A percentile compares a stretch with the other conserved stretches of the same genome.
These are phyloP conservation scores for Phaeosphaeriaceae sp. DNA, from an alignment of 2,329 filamentous ascomycete species.

Conservation along the genomic window DNA sequence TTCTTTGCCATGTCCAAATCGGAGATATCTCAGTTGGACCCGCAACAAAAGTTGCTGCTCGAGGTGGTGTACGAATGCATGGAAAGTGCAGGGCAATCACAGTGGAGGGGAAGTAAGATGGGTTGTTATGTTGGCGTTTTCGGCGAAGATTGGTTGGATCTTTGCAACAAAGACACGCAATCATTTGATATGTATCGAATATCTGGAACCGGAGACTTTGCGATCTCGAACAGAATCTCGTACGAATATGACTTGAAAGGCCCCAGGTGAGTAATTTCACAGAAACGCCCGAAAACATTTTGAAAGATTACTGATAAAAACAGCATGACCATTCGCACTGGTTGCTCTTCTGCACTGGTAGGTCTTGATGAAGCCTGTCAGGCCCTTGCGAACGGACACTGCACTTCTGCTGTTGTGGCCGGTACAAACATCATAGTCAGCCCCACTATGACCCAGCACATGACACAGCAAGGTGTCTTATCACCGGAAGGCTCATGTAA, in stretches of 20 bases:
- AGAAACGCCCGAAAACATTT: not conserved
- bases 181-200: not conserved
- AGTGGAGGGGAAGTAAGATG: slow-evolving; percentile 20
- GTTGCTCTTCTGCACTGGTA: not conserved
- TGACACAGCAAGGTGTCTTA: not conserved
- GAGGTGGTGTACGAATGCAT: slow-evolving; percentile 45
- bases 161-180: not conserved
- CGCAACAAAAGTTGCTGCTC: slow-evolving; percentile 34
- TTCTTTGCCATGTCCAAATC: slow-evolving; percentile 21
- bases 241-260: not conserved
- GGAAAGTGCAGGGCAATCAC: slow-evolving; percentile 34
- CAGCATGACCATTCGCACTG: not conserved
- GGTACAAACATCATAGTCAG: not conserved
- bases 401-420: not conserved
- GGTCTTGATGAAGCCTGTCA: not conserved
- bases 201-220: not conserved
- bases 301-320: not conserved
- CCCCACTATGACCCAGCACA: not conserved
- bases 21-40: slow-evolving; percentile 24
- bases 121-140: slow-evolving; percentile 31
- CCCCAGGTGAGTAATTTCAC: not conserved
- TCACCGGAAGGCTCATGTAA: not conserved
- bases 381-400: not conserved
- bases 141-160: slow-evolving; percentile 25
- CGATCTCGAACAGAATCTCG: not conserved